Evolutionary conservation across 441 rosid genomes (phyloP).

Genomic region (Aquilaria agallochum): DNA sequence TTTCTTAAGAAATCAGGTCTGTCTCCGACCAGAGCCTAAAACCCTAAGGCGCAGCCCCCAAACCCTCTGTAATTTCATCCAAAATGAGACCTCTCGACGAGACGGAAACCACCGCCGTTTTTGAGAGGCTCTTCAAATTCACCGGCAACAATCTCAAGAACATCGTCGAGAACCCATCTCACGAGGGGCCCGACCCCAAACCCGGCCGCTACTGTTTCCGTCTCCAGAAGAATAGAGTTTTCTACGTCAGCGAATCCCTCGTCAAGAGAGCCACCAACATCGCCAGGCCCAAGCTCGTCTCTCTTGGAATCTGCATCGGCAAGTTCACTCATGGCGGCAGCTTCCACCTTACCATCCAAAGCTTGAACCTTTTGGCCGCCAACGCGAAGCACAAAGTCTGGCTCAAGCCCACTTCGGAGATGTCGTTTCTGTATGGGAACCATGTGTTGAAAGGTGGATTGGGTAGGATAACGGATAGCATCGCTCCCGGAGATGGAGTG

Average conservation of each 20-base stretch:
- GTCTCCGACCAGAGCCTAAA: background rate
- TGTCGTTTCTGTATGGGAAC: conserved; percentile 90
- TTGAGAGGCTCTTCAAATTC: conserved; percentile 80
- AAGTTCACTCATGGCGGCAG: conserved; percentile 77
- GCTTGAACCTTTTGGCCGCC: conserved; percentile 54
- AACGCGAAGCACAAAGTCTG: conserved; percentile 90
- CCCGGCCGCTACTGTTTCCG: conserved; percentile 90
- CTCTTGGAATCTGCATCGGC: conserved; percentile 80
- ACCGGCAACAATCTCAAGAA: conserved; percentile 87
- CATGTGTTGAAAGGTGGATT: conserved; percentile 94
- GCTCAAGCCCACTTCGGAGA: conserved; percentile 92
- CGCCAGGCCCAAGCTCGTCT: conserved; percentile 47
- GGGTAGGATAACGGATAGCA: conserved; percentile 86
- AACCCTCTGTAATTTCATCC: background rate
- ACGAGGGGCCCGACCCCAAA: conserved; percentile 70
- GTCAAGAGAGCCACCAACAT: conserved; percentile 88
- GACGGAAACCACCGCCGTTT: conserved; percentile 79
- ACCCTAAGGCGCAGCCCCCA: conserved; percentile 10
- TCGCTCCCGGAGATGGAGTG: conserved; percentile 70
- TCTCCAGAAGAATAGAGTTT: conserved; percentile 75
- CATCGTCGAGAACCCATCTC: conserved; percentile 85
- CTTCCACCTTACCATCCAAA: conserved; percentile 71
- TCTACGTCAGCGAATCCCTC: conserved; percentile 72
- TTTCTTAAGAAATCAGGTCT: background rate
- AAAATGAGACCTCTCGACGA: conserved; percentile 86